phyloP scores from a whole-genome alignment of 1,284 basidiomycete species.

The Sanghuangporus sanghuang region DNA sequence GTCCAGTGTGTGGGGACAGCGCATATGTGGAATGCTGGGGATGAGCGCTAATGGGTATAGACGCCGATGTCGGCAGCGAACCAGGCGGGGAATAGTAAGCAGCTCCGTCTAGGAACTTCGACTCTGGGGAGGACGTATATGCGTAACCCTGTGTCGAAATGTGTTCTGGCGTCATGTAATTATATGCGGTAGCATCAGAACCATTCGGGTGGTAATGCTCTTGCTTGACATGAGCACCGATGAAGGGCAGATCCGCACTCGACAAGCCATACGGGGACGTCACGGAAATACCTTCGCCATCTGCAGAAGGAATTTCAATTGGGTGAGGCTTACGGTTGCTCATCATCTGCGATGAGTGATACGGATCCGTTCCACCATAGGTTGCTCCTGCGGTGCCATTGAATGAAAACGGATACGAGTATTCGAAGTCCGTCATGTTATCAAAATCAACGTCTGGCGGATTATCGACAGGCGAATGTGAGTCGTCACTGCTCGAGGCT shows the following conservation, averaged over 20 bases:
- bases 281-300: conserved; percentile 1
- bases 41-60: conserved; percentile 7
- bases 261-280: conserved; percentile 12
- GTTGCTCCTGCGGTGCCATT: neutral
- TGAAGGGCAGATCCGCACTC: conserved; percentile 10
- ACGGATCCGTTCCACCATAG: neutral
- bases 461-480: conserved; percentile 15
- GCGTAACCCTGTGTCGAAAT: conserved; percentile 6
- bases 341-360: neutral
- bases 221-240: conserved; percentile 10
- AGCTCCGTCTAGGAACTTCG: conserved; percentile 11
- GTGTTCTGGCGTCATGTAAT: conserved; percentile 7
- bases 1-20: neutral
- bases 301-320: conserved; percentile 1
- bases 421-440: conserved; percentile 16
- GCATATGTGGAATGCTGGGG: conserved; percentile 2
- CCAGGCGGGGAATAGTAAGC: conserved; percentile 15
- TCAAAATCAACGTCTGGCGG: conserved; percentile 16
- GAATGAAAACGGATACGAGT: conserved; percentile 8
- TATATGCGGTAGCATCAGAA: conserved; percentile 1
- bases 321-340: conserved; percentile 10
- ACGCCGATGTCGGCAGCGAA: neutral
- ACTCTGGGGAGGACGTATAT: conserved; percentile 15
- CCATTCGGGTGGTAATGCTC: conserved; percentile 7
- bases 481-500: conserved; percentile 15